These are phyloP conservation scores for Colletotrichum sojae DNA, from an alignment of 2,329 filamentous ascomycete species.

Conservation along the genomic window DNA sequence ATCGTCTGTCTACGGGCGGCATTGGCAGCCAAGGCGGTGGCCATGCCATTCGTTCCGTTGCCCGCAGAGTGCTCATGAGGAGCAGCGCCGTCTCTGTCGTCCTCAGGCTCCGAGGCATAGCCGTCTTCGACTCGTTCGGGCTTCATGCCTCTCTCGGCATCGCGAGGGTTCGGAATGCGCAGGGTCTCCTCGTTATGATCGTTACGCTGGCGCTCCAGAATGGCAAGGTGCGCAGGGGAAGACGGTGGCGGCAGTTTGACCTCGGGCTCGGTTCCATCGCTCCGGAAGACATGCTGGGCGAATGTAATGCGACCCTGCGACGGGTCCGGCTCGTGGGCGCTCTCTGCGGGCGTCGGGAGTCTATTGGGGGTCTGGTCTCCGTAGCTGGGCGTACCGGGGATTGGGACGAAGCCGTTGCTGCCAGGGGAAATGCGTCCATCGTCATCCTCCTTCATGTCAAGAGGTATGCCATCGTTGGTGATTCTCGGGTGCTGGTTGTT, in stretches of 20 bases:
- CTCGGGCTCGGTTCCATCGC: slow-evolving; percentile 68
- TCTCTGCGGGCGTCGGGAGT: slow-evolving; percentile 8
- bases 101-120: slow-evolving; percentile 52
- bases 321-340: slow-evolving; percentile 9
- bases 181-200: slow-evolving; percentile 79
- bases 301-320: slow-evolving; percentile 71
- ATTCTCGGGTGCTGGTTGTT: slow-evolving; percentile 68
- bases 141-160: slow-evolving; percentile 85
- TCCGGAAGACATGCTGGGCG: slow-evolving; percentile 74
- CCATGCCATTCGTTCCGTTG: slow-evolving; percentile 43
- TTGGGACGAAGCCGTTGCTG: slow-evolving; percentile 38
- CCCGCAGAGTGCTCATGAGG: slow-evolving; percentile 43
- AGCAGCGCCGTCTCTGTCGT: slow-evolving; percentile 49
- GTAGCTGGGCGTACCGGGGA: slow-evolving; percentile 19
- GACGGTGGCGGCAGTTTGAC: slow-evolving; percentile 66
- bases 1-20: slow-evolving; percentile 69
- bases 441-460: slow-evolving; percentile 57
- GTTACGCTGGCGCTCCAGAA: slow-evolving; percentile 87
- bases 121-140: slow-evolving; percentile 68
- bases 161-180: slow-evolving; percentile 91
- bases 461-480: slow-evolving; percentile 72
- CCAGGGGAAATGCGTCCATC: slow-evolving; percentile 41
- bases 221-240: slow-evolving; percentile 84
- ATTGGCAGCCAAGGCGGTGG: slow-evolving; percentile 18
- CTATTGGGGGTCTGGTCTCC: slow-evolving; percentile 30